These are phyloP conservation scores for Phytopythium sindhum DNA, from an alignment of 352 stramenopile species.

Conservation along the genomic window DNA sequence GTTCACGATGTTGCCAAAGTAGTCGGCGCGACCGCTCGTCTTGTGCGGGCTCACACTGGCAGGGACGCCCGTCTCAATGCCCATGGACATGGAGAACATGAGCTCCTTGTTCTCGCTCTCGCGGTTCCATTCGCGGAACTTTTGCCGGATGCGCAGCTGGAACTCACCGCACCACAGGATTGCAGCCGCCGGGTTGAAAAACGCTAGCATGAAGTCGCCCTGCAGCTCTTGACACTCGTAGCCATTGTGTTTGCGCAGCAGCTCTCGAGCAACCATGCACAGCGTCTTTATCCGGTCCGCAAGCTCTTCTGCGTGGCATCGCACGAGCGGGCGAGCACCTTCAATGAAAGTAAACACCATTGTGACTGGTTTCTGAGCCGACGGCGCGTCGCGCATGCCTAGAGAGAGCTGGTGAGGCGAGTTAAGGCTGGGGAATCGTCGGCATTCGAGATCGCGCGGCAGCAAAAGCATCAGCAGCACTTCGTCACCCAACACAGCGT, in stretches of 20 bases:
- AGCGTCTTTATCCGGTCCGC: slow-evolving; percentile 83
- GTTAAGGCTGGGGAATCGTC: slow-evolving; percentile 70
- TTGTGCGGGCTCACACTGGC: slow-evolving; percentile 87
- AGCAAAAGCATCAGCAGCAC: slow-evolving; percentile 80
- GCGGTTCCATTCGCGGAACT: slow-evolving; percentile 74
- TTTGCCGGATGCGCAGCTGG: slow-evolving; percentile 71
- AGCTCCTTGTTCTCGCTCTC: slow-evolving; percentile 76
- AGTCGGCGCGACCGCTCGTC: slow-evolving; percentile 83
- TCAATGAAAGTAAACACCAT: slow-evolving; percentile 91
- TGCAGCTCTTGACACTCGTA: slow-evolving; percentile 89
- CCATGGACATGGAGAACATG: slow-evolving; percentile 87
- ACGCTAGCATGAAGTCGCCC: slow-evolving; percentile 88
- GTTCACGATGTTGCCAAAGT: slow-evolving; percentile 90
- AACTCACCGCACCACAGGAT: slow-evolving; percentile 88
- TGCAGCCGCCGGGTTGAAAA: slow-evolving; percentile 76
- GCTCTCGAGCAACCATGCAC: slow-evolving; percentile 69
- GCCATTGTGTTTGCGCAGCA: slow-evolving; percentile 78
- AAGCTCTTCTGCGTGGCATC: slow-evolving; percentile 78
- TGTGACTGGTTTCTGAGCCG: slow-evolving; percentile 70
- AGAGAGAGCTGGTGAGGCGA: slow-evolving; percentile 68
- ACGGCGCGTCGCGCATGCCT: slow-evolving; percentile 80
- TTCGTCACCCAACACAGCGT: slow-evolving; percentile 68
- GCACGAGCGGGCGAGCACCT: slow-evolving; percentile 74
- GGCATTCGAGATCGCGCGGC: slow-evolving; percentile 70
- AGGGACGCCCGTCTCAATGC: slow-evolving; percentile 76